Evolutionary conservation across 345 rosid genomes (phyloP), one percentile per base, ranked within the genome.

Genomic region (Triadica sebifera): DNA sequence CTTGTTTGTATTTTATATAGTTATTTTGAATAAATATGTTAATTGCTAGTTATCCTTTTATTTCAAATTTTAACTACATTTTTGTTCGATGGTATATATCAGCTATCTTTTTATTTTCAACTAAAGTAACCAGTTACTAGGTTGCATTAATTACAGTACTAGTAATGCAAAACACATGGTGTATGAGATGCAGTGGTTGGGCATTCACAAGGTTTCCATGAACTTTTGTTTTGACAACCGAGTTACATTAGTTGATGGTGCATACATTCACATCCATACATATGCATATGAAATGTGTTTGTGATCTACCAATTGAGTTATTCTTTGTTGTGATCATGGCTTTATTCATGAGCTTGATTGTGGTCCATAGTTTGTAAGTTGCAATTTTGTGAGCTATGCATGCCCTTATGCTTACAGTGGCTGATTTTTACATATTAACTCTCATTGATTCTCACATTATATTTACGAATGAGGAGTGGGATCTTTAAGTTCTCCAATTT

Each of bases 1-100:
- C 61, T 60, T 71, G 16, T n/a, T 38, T 70, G 17, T 50, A 12
- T 73, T 68, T 6, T 57, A 22, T 49, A 47, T 25, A 16, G 46
- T 58, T 11, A 24, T 63, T 59, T 29, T 29, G 34, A 20, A 71
- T n/a, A 13, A 62, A 29, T 65, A 55, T 67, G 39, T 10, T 43
- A n/a, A 74, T 47, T 55, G 25, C 39, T 29, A 20, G 34, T 74
- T 68, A 29, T 68, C 67, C 59, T 67, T 12, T 49, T 8, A 46
- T 15, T 41, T 65, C 20, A 6, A 24, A n/a, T 19, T 49, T 13
- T 20, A 41, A 34, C 12, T 43, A 12, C 59, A 46, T 12, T 47
- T 20, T 67, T 68, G 3, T 37, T 29, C 34, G 58, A 50, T 25
- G 58, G 46, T 29, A 20, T n/a, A 45, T 65, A 43, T 20, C 16